Conservation (phyloP, 2,329 filamentous ascomycete genomes). For the Lasiodiplodia citricola region DNA sequence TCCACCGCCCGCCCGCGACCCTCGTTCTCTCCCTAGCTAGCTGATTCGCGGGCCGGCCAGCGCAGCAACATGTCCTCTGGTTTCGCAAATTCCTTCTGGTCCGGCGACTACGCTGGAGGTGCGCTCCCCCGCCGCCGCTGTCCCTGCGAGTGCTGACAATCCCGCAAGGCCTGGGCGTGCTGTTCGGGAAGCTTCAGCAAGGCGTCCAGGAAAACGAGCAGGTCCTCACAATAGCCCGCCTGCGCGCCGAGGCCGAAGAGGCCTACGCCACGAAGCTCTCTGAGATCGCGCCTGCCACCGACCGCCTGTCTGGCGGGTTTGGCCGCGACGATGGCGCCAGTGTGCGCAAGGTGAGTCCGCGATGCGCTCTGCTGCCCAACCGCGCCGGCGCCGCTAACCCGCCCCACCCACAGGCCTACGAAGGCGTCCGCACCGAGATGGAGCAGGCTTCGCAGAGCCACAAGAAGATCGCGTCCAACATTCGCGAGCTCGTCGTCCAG, state of each 20-base stretch:
- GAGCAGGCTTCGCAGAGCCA: slow-evolving; percentile 87
- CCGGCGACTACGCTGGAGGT: slow-evolving; percentile 94
- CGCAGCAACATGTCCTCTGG: slow-evolving; percentile 42
- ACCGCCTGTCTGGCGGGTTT: slow-evolving; percentile 85
- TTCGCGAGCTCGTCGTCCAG: slow-evolving; percentile 91
- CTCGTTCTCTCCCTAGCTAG: slow-evolving; percentile 6
- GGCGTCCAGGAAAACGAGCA: slow-evolving; percentile 95
- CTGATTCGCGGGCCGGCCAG: slow-evolving; percentile 24
- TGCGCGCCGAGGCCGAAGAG: slow-evolving; percentile 96
- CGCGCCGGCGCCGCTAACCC: slow-evolving; percentile 32
- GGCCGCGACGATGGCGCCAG: slow-evolving; percentile 92
- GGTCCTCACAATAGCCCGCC: slow-evolving; percentile 84
- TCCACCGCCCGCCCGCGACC: slow-evolving; percentile 11
- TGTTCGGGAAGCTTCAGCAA: slow-evolving; percentile 96
- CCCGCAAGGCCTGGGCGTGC: slow-evolving; percentile 76
- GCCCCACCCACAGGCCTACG: slow-evolving; percentile 72
- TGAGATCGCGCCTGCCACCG: slow-evolving; percentile 81
- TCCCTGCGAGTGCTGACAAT: slow-evolving; percentile 33
- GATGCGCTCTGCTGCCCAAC: background rate
- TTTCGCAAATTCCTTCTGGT: slow-evolving; percentile 98
- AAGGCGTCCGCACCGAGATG: slow-evolving; percentile 92
- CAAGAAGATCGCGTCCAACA: slow-evolving; percentile 94
- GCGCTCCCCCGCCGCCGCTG: slow-evolving; percentile 40
- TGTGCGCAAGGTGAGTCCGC: slow-evolving; percentile 77
- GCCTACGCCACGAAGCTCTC: slow-evolving; percentile 79